A percentile compares a stretch with the other conserved stretches of the same genome.
These are phyloP conservation scores for Fraxinus cuspidata DNA, from an alignment of 257 asterid genomes.

Conservation along the genomic window DNA sequence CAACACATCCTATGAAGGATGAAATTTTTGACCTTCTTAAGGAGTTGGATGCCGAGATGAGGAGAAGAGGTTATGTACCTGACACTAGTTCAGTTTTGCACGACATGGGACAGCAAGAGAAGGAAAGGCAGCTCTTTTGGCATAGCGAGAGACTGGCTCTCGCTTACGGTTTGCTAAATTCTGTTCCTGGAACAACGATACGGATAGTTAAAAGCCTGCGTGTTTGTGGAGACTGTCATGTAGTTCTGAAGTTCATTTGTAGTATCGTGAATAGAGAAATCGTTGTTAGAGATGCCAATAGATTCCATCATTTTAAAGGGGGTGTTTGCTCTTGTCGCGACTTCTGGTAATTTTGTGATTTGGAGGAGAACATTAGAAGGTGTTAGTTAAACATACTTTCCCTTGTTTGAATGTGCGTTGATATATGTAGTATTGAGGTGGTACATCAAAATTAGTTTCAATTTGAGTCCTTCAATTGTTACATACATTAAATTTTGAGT, in stretches of 20 bases:
- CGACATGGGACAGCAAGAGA: conserved; percentile 70
- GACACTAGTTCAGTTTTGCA: conserved; percentile 67
- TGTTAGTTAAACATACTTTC: not conserved
- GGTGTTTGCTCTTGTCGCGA: conserved; percentile 66
- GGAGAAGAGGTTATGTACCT: conserved; percentile 70
- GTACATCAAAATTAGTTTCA: too few species aligned
- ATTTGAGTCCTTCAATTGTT: too few species aligned
- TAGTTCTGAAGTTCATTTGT: conserved; percentile 53
- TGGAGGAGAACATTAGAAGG: not conserved
- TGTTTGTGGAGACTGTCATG: conserved; percentile 71
- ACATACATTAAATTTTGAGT: too few species aligned
- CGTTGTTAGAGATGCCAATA: conserved; percentile 66
- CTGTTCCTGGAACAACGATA: conserved; percentile 48
- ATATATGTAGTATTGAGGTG: not conserved
- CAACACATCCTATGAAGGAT: conserved; percentile 50
- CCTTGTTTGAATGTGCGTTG: not conserved
- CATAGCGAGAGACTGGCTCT: conserved; percentile 81
- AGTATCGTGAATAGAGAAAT: conserved; percentile 47
- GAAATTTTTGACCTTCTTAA: conserved; percentile 47
- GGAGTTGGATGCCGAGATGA: conserved; percentile 65
- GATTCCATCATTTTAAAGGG: conserved; percentile 69
- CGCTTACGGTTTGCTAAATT: conserved; percentile 73
- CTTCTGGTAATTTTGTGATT: conserved; percentile 47
- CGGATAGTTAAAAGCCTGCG: conserved; percentile 69
- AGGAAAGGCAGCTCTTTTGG: conserved; percentile 84